Conservation (phyloP, 257 asterid genomes). For the Penstemon eatonii region DNA sequence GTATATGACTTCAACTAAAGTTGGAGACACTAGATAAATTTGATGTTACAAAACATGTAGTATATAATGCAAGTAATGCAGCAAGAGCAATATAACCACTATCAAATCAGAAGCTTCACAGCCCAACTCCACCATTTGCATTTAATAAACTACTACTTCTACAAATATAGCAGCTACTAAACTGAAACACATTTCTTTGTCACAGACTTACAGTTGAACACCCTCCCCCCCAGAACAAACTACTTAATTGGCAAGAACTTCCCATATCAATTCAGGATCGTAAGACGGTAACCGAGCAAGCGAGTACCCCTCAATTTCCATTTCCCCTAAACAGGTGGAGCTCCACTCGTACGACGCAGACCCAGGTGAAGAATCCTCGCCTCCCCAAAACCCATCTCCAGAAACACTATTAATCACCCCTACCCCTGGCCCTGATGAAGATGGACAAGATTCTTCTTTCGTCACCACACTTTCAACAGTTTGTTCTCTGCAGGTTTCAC, state of each 20-base stretch:
- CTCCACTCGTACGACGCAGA: conserved; percentile 44
- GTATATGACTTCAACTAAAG: too few relatives aligned
- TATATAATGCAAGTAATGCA: too few relatives aligned
- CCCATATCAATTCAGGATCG: conserved; percentile 95
- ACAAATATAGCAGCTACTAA: too few relatives aligned
- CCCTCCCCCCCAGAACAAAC: conserved; percentile 6
- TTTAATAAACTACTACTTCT: too few relatives aligned
- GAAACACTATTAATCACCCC: conserved; percentile 40
- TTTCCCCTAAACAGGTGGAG: conserved; percentile 32
- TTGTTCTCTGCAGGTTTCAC: neutral
- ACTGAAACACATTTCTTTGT: too few relatives aligned
- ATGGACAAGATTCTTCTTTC: conserved; percentile 35
- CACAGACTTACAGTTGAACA: neutral
- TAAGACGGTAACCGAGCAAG: conserved; percentile 84
- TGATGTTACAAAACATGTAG: too few relatives aligned
- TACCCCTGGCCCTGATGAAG: conserved; percentile 31
- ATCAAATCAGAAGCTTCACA: too few relatives aligned
- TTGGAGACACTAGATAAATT: too few relatives aligned
- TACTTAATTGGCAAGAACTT: conserved; percentile 68
- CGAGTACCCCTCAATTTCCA: conserved; percentile 58
- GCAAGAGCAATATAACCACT: too few relatives aligned
- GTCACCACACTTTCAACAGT: conserved; percentile 13
- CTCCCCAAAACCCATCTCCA: conserved; percentile 56
- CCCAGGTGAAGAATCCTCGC: conserved; percentile 41
- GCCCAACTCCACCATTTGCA: too few relatives aligned